Percentiles rank a stretch among this genome's conserved stretches.
Evolutionary conservation across 768 basidiomycete genomes (phyloP).

Genomic region (Trametes cingulata): DNA sequence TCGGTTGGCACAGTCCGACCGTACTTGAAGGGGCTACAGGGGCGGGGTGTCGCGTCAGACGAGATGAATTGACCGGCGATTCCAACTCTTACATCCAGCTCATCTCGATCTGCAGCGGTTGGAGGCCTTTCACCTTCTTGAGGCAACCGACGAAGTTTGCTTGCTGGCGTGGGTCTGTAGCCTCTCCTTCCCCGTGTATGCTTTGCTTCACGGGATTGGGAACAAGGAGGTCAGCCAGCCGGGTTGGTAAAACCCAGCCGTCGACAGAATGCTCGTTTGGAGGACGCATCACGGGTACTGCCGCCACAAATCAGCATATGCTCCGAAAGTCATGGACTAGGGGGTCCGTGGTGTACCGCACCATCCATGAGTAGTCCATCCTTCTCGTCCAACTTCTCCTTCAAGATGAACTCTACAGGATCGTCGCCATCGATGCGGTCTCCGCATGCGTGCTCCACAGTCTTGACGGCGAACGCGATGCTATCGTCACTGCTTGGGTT

Average conservation of each 20-base stretch:
- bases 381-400: conserved; percentile 57
- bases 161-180: too few species aligned
- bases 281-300: conserved; percentile 58
- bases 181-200: too few species aligned
- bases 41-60: not conserved
- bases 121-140: conserved; percentile 58
- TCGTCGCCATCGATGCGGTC: conserved; percentile 6
- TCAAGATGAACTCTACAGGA: conserved; percentile 43
- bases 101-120: conserved; percentile 57
- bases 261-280: conserved; percentile 50
- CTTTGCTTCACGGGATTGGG: conserved; percentile 26
- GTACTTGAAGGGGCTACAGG: conserved; percentile 33
- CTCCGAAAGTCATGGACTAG: not conserved
- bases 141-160: conserved; percentile 39
- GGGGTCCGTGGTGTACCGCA: conserved; percentile 30
- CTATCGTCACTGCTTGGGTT: conserved; percentile 24
- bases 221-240: conserved; percentile 12
- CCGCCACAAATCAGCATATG: not conserved
- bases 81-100: conserved; percentile 61
- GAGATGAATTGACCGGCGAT: not conserved
- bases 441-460: conserved; percentile 16
- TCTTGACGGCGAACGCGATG: conserved; percentile 1
- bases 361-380: conserved; percentile 59
- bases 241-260: conserved; percentile 27
- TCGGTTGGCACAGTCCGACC: conserved; percentile 28